Evolutionary conservation across 768 basidiomycete genomes (phyloP), one percentile per base, ranked within the genome.

Genomic region (Sarcodon aspratus): DNA sequence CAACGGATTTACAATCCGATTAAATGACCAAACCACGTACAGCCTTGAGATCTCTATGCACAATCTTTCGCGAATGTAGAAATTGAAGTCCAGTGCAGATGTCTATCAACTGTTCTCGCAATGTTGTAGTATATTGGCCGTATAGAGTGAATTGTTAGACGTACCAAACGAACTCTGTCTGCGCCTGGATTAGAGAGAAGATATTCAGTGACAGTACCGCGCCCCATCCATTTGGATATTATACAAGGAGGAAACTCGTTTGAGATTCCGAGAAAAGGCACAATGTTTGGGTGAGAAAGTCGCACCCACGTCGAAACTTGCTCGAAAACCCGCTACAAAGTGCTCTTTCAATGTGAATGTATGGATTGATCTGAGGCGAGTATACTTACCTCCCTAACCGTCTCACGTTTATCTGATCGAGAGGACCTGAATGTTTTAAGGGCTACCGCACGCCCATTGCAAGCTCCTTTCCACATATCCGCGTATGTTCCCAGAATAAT

Each of bases 171-270:
- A 10, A 50, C 6, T 27, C 52, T 34, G 27, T 47, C 36, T 21
- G 44, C 44, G 11, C 15, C 18, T 1, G 52, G 52, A 34, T 51
- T n/a, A n/a, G 9, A 31, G 9, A 33, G n/a, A 27, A 53, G 7
- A 46, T 46, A 53, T 13, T 36, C 40, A 3, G 42, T 18, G 36
- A 53, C 27, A 17, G 44, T 50, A 1, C 52, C 52, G 37, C 50
- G 21, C 21, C 18, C 34, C 52, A 53, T 53, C 52, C 52, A 53
- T 27, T 12, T 33, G 7, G 37, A 54, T 10, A 54, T 40, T 34
- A 51, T 33, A 9, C 33, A 47, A 12, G 45, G 50, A n/a, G 50
- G 31, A 27, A 27, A 27, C 13, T 50, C 38, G 13, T 7, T 36
- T 36, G 49, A 18, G 7, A 51, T 40, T 7, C 50, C 45, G n/a